phyloP scores from a whole-genome alignment of 2,329 filamentous ascomycete species.

The Talaromyces piceae region DNA sequence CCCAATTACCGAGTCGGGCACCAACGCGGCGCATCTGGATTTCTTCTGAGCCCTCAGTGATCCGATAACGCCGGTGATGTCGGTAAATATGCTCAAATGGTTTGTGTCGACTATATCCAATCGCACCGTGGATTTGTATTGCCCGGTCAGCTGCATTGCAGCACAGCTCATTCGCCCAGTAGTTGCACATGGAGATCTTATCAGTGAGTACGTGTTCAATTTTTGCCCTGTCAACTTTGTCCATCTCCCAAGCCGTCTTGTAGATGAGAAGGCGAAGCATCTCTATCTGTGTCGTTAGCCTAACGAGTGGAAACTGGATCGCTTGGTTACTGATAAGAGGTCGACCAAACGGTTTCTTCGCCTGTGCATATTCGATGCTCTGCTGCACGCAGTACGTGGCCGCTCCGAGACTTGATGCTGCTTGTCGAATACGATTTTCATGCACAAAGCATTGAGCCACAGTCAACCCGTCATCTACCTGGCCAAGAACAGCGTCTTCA shows the following conservation, averaged over 20 bases:
- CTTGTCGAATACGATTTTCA: constrained; percentile 60
- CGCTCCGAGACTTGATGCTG: constrained; percentile 48
- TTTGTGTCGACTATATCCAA: not conserved
- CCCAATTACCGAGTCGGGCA: not conserved
- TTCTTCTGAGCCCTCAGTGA: not conserved
- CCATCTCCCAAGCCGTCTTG: constrained; percentile 57
- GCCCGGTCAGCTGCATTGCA: not conserved
- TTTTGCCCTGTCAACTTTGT: constrained; percentile 23
- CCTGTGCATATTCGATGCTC: constrained; percentile 49
- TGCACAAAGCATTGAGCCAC: constrained; percentile 60
- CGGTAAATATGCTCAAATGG: not conserved
- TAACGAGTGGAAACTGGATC: constrained; percentile 58
- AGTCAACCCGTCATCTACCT: constrained; percentile 47
- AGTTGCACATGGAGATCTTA: not conserved
- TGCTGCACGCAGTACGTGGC: constrained; percentile 49
- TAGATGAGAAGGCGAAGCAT: constrained; percentile 56
- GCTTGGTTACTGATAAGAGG: constrained; percentile 43
- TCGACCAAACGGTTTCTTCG: constrained; percentile 30
- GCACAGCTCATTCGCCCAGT: not conserved
- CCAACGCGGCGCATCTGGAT: not conserved
- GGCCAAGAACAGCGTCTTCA: constrained; percentile 45
- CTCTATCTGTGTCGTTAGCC: constrained; percentile 54
- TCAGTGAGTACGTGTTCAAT: not conserved
- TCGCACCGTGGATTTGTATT: not conserved
- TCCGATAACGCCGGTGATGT: not conserved